phyloP scores from a whole-genome alignment of 108 stramenopile species.

The Cyclostephanos tholiformis region DNA sequence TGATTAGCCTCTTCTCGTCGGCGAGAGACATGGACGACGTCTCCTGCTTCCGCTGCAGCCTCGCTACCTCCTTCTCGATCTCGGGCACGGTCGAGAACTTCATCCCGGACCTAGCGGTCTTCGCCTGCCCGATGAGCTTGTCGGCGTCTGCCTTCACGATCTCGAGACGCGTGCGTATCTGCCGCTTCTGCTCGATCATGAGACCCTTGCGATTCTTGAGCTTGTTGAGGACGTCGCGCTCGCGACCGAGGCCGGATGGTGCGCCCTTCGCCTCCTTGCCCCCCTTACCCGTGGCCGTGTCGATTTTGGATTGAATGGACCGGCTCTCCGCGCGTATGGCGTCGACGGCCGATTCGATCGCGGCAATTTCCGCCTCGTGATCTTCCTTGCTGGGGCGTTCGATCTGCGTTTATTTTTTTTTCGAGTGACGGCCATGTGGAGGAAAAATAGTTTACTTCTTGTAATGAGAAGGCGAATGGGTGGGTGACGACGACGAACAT shows the following conservation, averaged over 20 bases:
- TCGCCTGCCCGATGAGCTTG: conserved; percentile 63
- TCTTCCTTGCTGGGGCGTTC: conserved; percentile 76
- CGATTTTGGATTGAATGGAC: conserved; percentile 68
- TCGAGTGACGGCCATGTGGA: too few species aligned
- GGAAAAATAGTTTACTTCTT: too few species aligned
- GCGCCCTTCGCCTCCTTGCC: conserved; percentile 37
- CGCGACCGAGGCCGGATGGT: conserved; percentile 55
- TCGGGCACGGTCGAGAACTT: conserved; percentile 82
- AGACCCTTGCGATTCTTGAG: conserved; percentile 70
- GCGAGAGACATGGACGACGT: conserved; percentile 91
- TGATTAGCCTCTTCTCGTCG: conserved; percentile 96
- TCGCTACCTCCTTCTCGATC: conserved; percentile 87
- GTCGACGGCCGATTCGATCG: conserved; percentile 66
- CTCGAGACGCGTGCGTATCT: conserved; percentile 74
- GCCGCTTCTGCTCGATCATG: conserved; percentile 83
- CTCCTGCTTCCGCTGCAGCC: conserved; percentile 82
- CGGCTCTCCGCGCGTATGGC: conserved; percentile 57
- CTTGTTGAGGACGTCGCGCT: conserved; percentile 54
- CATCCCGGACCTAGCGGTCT: conserved; percentile 62
- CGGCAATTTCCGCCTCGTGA: conserved; percentile 65
- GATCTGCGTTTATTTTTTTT: conserved; percentile 43
- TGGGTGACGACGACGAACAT: too few species aligned
- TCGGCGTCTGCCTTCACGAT: conserved; percentile 63
- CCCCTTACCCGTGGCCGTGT: conserved; percentile 45
- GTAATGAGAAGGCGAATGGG: too few species aligned